Evolutionary conservation across 805 yeast species (phyloP), one percentile per base, ranked within the genome.

Genomic region (Metschnikowia similis): DNA sequence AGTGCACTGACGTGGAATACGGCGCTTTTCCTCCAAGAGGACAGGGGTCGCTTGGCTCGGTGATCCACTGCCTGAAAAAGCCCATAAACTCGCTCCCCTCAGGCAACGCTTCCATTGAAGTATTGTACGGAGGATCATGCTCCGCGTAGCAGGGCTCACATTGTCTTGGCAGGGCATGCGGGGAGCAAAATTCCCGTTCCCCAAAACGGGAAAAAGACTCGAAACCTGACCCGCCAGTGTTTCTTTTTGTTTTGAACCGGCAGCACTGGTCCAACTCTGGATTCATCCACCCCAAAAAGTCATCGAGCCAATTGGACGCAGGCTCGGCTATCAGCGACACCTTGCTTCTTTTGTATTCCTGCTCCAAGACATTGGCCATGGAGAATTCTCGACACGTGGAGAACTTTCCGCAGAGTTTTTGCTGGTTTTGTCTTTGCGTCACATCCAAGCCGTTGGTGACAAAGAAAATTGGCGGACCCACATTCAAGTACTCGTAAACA

Each of bases 21-120:
- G 97, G 96, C 0, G 97, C 97, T 61, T 87, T 87, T 2, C 99
- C 99, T 3, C 96, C 98, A 28, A 92, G 70, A 1, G 98, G 97
- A 66, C 99, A 92, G 2, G 92, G 89, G 59, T 87, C 94, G 50
- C 96, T 87, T 1, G 82, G 83, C 27, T 89, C 87, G 36, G 81
- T 75, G 27, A 92, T 87, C 99, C 99, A 92, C 38, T 85, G 80
- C 21, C 79, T 66, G 62, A 90, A 85, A 58, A 75, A 89, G 41
- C 71, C 72, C 81, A 87, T 80, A 60, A 92, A 92, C 34, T 83
- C 84, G 0, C 73, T 72, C 10, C 75, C 78, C 35, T 82, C 82
- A 0, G 99, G 99, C 61, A 94, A 82, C 0, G 94, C 96, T 5
- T 76, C 73, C 96, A 90, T 88, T 37, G 78, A 73, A 56, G 82